Conservation (phyloP, 768 basidiomycete species). For the Cyclocybe aegerita region DNA sequence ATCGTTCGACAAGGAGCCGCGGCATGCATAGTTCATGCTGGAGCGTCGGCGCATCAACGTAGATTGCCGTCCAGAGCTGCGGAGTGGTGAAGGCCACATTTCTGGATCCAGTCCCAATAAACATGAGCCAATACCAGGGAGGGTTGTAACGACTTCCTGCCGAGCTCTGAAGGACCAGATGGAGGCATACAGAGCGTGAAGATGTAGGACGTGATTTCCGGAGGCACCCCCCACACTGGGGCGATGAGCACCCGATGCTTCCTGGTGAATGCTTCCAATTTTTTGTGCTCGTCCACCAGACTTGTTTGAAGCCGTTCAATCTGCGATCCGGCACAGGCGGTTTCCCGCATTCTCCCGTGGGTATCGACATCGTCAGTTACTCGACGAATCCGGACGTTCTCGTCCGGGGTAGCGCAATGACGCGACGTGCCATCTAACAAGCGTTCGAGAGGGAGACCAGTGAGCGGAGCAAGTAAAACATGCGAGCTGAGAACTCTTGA, state of each 20-base stretch:
- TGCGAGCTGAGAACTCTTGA: too few relatives aligned
- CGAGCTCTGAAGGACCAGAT: conserved; percentile 4
- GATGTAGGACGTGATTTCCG: neutral
- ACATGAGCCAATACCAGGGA: neutral
- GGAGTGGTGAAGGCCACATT: neutral
- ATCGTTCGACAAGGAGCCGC: too few relatives aligned
- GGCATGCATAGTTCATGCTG: too few relatives aligned
- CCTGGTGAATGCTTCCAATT: neutral
- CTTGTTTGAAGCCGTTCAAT: neutral
- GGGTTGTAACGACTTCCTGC: neutral
- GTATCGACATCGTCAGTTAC: neutral
- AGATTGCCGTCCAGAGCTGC: neutral
- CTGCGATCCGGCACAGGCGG: neutral
- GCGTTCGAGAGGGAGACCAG: neutral
- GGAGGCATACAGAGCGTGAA: neutral
- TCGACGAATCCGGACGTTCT: neutral
- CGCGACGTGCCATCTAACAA: neutral
- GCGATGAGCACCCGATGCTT: neutral
- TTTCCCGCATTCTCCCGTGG: neutral
- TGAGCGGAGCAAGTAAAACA: neutral
- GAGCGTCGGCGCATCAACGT: neutral
- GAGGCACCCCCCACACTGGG: neutral
- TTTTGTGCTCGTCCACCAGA: neutral
- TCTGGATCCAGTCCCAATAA: neutral
- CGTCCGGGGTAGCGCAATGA: neutral